Evolutionary conservation across 345 rosid genomes (phyloP).

Genomic region (rapeseed (Brassica napus)): Da-Ae NC_063436.1:23284001-23284500

Average conservation of each 20-base stretch:
- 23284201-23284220: not conserved
- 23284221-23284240: not conserved
- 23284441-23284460: too few relatives aligned
- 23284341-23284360: not conserved
- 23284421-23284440: too few relatives aligned
- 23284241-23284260: not conserved
- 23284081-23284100: not conserved
- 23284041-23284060: not conserved
- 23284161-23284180: not conserved
- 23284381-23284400: not conserved
- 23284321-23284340: not conserved
- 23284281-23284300: not conserved
- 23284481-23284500: not conserved
- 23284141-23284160: not conserved
- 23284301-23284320: not conserved
- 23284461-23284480: too few relatives aligned
- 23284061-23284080: not conserved
- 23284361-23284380: not conserved
- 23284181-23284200: not conserved
- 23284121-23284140: not conserved
- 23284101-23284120: not conserved
- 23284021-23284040: not conserved
- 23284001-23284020: not conserved
- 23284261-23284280: not conserved
- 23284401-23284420: not conserved